Evolutionary conservation across 1,284 basidiomycete genomes (phyloP), one percentile per base, ranked within the genome.

Genomic region (Microbotryomycetes sp.): DNA sequence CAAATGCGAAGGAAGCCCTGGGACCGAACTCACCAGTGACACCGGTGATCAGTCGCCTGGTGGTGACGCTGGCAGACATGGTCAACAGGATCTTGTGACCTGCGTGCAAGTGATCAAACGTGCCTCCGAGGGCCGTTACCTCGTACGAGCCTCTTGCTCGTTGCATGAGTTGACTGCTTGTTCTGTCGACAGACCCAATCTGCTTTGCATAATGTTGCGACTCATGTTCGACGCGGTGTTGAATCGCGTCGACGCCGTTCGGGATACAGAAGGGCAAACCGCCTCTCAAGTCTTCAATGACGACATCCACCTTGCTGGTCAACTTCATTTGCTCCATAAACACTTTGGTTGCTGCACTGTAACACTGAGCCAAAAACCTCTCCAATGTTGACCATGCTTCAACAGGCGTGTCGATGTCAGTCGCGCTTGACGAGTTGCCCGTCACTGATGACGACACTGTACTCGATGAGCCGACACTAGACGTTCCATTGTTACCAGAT

Each of bases 51-150:
- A 98, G 77, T 74, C 89, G 91, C 66, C 81, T 76, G 51, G 78
- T 76, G 0, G 91, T 81, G 62, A 97, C 83, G 80, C 89, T 91
- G 2, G 88, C 84, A 7, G 84, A 86, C 84, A 96, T 91, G 70
- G 89, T 89, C 5, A 99, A 82, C 42, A 99, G 82, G 63, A 98
- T 93, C 78, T 97, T 97, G 80, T 99, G 94, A 0, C 94, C 94
- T 1, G 92, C 85, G 74, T 99, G 94, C 19, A 99, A 82, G 74
- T 98, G 96, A 76, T 99, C 94, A 75, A 98, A 98, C 0, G 94
- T 98, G 12, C 86, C 86, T 28, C 86, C 86, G 9, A 86, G 68
- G 72, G 80, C 80, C 3, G 75, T 71, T 16, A 77, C 76, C 1
- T 32, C 49, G 48, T 60, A 67, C 5, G 6, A 26, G 1, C 19